Evolutionary conservation across 495 filamentous ascomycete species (phyloP).

Genomic region (Aspergillus saccharolyticus): DNA sequence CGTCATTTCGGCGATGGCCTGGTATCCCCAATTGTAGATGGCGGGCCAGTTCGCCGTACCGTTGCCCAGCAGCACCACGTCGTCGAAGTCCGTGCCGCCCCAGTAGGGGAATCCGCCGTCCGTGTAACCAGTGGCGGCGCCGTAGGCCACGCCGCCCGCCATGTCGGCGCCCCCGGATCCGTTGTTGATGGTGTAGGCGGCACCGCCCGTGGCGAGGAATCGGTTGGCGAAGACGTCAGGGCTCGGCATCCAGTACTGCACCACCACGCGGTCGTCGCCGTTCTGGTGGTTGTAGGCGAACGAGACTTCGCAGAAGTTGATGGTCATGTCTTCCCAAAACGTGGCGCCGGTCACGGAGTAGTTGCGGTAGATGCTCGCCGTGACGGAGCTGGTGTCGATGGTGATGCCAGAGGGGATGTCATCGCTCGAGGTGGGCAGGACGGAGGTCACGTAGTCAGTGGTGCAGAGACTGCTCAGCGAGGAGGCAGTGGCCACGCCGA

Average conservation of each 20-base stretch:
- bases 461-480: too few relatives aligned
- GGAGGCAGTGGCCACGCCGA: too few relatives aligned
- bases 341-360: constrained; percentile 16
- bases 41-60: constrained; percentile 38
- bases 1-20: constrained; percentile 10
- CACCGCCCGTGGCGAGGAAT: constrained; percentile 40
- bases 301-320: constrained; percentile 34
- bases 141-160: constrained; percentile 36
- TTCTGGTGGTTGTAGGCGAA: constrained; percentile 40
- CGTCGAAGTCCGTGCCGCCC: constrained; percentile 31
- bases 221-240: constrained; percentile 35
- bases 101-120: constrained; percentile 36
- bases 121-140: constrained; percentile 38
- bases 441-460: too few relatives aligned
- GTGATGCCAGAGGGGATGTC: neutral
- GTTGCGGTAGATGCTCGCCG: constrained; percentile 23
- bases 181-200: constrained; percentile 39
- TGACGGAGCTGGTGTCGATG: constrained; percentile 29
- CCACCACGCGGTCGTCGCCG: constrained; percentile 25
- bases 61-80: constrained; percentile 33
- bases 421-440: too few relatives aligned
- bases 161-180: constrained; percentile 23
- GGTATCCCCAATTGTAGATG: constrained; percentile 41
- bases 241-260: constrained; percentile 36
- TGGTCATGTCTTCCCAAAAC: constrained; percentile 16